Evolutionary conservation across 306 rosid species (phyloP), one percentile per base, ranked within the genome.

Genomic region (Lotus japonicus): DNA sequence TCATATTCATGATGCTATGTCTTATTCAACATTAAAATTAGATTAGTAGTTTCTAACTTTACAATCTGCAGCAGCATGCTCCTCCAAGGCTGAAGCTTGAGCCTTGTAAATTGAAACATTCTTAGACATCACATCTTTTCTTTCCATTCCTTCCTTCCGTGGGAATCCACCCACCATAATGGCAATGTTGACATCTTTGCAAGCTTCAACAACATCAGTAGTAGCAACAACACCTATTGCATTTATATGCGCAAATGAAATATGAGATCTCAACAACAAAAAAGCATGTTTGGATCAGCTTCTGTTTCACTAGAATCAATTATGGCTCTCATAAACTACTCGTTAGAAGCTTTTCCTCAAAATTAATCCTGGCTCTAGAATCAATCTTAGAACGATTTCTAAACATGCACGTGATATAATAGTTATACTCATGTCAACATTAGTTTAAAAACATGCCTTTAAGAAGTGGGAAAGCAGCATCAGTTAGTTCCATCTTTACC

Each of bases 101-200:
- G 83, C 87, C 84, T 87, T 87, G 79, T 87, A 90, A 45, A 87
- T 87, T 0, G 87, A 87, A 0, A 90, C 89, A 79, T 87, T 90
- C 51, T 80, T 85, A 0, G 95, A 82, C 89, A 90, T 82, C 42
- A 90, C 82, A 77, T 85, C 92, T 62, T 84, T 87, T 59, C 96
- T 87, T 79, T 87, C 95, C 95, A 87, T 87, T 73, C 89, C 96
- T 85, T 90, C 96, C 61, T 85, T 90, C 43, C 91, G 18, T 0
- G 85, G 89, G 68, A 85, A 80, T 50, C 96, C 89, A 57, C 92
- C 92, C 15, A 90, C 78, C 95, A 90, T 90, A 42, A 90, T 76
- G 9, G 88, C 96, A 66, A 90, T 64, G 52, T 87, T 79, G 11
- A 87, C 89, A 65, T 63, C 88, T 31, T 69, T 70, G 73, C 95